These are phyloP conservation scores for Ustilago curta DNA, from an alignment of 1,284 basidiomycete genomes.

Conservation along the genomic window DNA sequence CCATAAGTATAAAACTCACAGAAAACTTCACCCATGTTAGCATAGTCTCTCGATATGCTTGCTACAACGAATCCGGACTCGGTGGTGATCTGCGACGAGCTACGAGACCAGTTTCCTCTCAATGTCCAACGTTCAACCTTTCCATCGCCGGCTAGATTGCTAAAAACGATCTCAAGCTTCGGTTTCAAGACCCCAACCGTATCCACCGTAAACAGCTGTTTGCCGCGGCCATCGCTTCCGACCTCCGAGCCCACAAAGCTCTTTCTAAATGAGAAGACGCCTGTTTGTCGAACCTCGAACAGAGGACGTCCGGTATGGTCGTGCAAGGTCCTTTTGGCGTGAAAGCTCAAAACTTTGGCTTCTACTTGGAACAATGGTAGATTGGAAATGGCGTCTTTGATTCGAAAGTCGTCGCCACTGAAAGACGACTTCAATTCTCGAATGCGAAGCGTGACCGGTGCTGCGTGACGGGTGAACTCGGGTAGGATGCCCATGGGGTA, in stretches of 20 bases:
- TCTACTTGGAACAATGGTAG: slow-evolving; percentile 32
- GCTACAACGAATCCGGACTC: slow-evolving; percentile 38
- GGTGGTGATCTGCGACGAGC: slow-evolving; percentile 39
- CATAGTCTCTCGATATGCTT: slow-evolving; percentile 32
- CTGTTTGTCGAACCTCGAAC: slow-evolving; percentile 14
- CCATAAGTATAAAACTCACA: slow-evolving; percentile 17
- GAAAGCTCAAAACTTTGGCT: slow-evolving; percentile 36
- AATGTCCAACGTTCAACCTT: slow-evolving; percentile 16
- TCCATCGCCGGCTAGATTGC: slow-evolving; percentile 35
- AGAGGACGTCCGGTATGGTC: slow-evolving; percentile 16
- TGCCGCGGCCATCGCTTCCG: not conserved
- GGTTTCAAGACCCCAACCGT: slow-evolving; percentile 28
- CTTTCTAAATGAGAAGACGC: not conserved
- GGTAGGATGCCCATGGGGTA: slow-evolving; percentile 37
- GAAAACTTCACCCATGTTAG: slow-evolving; percentile 37
- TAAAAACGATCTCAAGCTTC: slow-evolving; percentile 41
- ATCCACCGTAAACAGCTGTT: slow-evolving; percentile 25
- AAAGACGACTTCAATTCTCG: slow-evolving; percentile 33
- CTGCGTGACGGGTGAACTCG: slow-evolving; percentile 33
- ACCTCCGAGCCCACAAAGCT: not conserved
- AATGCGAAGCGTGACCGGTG: slow-evolving; percentile 44
- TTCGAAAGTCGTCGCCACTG: slow-evolving; percentile 41
- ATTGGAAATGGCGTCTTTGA: slow-evolving; percentile 49
- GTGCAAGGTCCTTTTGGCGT: slow-evolving; percentile 20
- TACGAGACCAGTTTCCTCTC: slow-evolving; percentile 33